Evolutionary conservation across 345 rosid genomes (phyloP).

Genomic region (Eucalyptus fibrosa): DNA sequence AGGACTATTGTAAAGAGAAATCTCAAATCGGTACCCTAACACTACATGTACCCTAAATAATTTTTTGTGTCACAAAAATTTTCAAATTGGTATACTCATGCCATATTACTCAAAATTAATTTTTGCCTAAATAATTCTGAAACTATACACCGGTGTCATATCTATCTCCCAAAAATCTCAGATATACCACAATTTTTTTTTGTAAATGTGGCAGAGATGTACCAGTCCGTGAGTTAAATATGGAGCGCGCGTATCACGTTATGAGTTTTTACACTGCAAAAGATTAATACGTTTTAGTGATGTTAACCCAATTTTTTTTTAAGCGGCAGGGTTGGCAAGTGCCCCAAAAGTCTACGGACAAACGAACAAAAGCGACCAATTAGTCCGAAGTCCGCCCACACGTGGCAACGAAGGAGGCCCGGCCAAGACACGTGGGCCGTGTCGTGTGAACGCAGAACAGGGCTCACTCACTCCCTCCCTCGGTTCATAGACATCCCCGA

Average conservation of each 20-base stretch:
- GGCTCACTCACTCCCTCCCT: not conserved
- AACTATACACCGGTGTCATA: rapidly evolving
- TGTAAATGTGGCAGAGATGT: no score
- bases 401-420: not conserved
- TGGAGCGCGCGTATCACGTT: no score
- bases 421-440: not conserved
- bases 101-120: not conserved
- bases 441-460: not conserved
- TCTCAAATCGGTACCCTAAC: not conserved
- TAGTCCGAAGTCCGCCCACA: not conserved
- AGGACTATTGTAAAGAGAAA: rapidly evolving
- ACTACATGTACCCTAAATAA: no score
- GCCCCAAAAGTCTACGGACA: not conserved
- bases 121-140: no score
- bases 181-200: no score
- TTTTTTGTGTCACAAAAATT: not conserved
- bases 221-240: no score
- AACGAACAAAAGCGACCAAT: not conserved
- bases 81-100: not conserved
- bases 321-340: not conserved
- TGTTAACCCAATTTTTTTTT: not conserved
- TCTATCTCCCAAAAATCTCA: not conserved
- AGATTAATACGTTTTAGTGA: not conserved
- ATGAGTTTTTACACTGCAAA: no score
- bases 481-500: not conserved